phyloP scores from a whole-genome alignment of 805 yeast genomes.

The Grigorovia yakushimaensis region DNA sequence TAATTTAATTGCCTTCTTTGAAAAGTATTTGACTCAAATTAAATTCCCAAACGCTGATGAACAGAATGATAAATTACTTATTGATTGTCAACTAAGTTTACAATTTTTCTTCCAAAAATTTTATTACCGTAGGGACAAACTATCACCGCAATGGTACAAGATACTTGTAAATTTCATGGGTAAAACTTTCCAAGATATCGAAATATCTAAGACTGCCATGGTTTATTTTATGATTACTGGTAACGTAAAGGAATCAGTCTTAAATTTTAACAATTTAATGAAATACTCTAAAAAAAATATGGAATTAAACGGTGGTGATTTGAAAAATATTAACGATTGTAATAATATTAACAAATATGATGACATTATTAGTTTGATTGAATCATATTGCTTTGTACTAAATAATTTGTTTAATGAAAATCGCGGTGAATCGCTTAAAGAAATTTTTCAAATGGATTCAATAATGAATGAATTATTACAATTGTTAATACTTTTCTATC shows the following conservation, averaged over 20 bases:
- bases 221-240: conserved; percentile 20
- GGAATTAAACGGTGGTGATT: conserved; percentile 21
- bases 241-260: conserved; percentile 19
- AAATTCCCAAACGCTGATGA: conserved; percentile 40
- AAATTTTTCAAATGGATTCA: conserved; percentile 12
- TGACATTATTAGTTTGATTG: conserved; percentile 31
- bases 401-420: conserved; percentile 5
- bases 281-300: conserved; percentile 33
- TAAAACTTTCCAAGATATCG: conserved; percentile 38
- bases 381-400: conserved; percentile 20
- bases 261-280: conserved; percentile 33
- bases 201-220: conserved; percentile 30
- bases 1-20: conserved; percentile 11
- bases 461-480: conserved; percentile 6
- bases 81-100: conserved; percentile 26
- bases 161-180: conserved; percentile 29
- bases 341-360: conserved; percentile 16
- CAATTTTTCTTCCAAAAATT: conserved; percentile 19
- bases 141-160: conserved; percentile 10
- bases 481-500: conserved; percentile 12
- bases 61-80: conserved; percentile 20
- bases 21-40: conserved; percentile 15
- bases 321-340: neutral
- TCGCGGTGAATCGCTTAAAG: conserved; percentile 5
- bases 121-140: conserved; percentile 5